These are phyloP conservation scores for Eutypella sp. DNA, from an alignment of 2,329 filamentous ascomycete species.

Conservation along the genomic window DNA sequence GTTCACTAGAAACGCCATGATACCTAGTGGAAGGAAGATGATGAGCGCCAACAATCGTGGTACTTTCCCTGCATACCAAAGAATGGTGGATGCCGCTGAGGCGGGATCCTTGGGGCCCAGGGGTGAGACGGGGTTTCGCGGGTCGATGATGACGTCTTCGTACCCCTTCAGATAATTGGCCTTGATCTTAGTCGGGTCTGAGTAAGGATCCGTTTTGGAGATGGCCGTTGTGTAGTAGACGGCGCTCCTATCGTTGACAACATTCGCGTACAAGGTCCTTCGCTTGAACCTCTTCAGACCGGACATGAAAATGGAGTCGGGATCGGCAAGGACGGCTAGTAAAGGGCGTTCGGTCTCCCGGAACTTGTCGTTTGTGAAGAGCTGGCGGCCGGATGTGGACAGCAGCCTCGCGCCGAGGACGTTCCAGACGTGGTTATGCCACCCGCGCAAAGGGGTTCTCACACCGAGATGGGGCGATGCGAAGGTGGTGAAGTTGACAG, in stretches of 20 bases:
- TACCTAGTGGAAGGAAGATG: slow-evolving; percentile 69
- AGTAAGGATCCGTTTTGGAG: slow-evolving; percentile 71
- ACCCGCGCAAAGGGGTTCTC: slow-evolving; percentile 61
- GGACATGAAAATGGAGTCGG: slow-evolving; percentile 77
- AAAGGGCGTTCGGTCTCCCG: slow-evolving; percentile 77
- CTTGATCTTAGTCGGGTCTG: slow-evolving; percentile 59
- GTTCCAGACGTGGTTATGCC: slow-evolving; percentile 69
- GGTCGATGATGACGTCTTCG: slow-evolving; percentile 70
- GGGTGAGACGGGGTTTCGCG: slow-evolving; percentile 52
- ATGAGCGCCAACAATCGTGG: slow-evolving; percentile 61
- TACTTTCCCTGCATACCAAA: slow-evolving; percentile 43
- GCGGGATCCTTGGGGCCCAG: slow-evolving; percentile 29
- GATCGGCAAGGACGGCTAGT: slow-evolving; percentile 75
- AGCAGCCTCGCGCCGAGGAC: slow-evolving; percentile 76
- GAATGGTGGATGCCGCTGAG: slow-evolving; percentile 26
- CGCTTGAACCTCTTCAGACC: slow-evolving; percentile 72
- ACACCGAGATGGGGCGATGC: slow-evolving; percentile 80
- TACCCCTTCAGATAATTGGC: slow-evolving; percentile 72
- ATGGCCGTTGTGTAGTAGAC: slow-evolving; percentile 81
- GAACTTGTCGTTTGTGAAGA: slow-evolving; percentile 84
- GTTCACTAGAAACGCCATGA: slow-evolving; percentile 69
- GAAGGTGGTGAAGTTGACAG: slow-evolving; percentile 92
- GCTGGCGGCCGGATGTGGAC: slow-evolving; percentile 77
- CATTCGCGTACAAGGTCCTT: slow-evolving; percentile 77
- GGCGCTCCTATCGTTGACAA: slow-evolving; percentile 78